Evolutionary conservation across 345 rosid genomes (phyloP), one percentile per base, ranked within the genome.

Genomic region (Hibiscus mutabilis): DNA sequence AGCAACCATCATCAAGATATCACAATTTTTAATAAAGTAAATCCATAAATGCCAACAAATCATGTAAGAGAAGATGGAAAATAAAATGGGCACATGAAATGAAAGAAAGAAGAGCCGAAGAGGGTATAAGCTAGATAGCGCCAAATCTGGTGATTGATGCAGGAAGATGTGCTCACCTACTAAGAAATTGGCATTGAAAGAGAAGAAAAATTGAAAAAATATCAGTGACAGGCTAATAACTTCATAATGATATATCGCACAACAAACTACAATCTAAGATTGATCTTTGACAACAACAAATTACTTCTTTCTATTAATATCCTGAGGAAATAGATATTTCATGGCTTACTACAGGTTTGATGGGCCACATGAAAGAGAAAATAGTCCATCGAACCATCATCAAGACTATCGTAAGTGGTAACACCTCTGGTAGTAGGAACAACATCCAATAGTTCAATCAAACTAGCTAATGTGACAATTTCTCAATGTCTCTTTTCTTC

Each of bases 371-470:
- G 35, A 19, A 21, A 66, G 65, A 63, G 65, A 21, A 68, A 65
- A n/a, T n/a, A 83, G 62, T 87, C 86, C 3, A 84, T 82, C 72
- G 79, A 76, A 72, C 78, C 89, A 73, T 84, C 86, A 31, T 83
- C 83, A 69, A 86, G 82, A 73, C 80, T 81, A 51, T 83, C 86
- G 19, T 87, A 86, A 59, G 81, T 77, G 19, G 86, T 74, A 53
- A 74, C 84, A 66, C 81, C 80, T 68, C 79, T 86, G n/a, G 68
- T 78, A 42, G 79, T 63, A 67, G 77, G 79, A 79, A 70, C 79
- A 79, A 72, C 70, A 37, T 80, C 89, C 73, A 79, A 66, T 53
- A 80, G 84, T 68, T 77, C 84, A 49, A 76, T 66, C 49, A 69
- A 78, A 79, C 67, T 69, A 69, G 80, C 71, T 73, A 80, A 70